These are phyloP conservation scores for Rhizoctonia solani DNA, from an alignment of 1,284 basidiomycete genomes.

Conservation along the genomic window DNA sequence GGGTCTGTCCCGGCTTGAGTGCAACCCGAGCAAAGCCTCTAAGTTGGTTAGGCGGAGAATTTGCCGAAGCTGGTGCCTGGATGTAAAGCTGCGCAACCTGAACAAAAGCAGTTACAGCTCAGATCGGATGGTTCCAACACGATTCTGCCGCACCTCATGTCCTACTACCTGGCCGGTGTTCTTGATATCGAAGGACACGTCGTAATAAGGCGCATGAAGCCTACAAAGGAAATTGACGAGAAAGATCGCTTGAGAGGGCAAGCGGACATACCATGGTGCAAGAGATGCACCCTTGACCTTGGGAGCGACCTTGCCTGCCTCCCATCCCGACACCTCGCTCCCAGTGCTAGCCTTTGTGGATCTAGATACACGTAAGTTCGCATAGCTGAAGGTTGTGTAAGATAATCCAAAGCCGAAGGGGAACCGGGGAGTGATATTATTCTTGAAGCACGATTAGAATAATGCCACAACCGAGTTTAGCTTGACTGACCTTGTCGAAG, in stretches of 20 bases:
- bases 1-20: constrained; percentile 50
- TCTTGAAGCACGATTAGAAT: neutral
- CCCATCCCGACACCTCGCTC: constrained; percentile 13
- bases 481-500: constrained; percentile 35
- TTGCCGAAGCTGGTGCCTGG: constrained; percentile 33
- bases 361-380: constrained; percentile 32
- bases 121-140: neutral
- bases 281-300: constrained; percentile 20
- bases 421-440: constrained; percentile 46
- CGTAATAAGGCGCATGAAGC: constrained; percentile 32
- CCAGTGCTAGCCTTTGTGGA: constrained; percentile 1
- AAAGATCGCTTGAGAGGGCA: neutral
- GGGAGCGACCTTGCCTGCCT: constrained; percentile 15
- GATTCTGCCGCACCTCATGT: constrained; percentile 12
- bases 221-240: neutral
- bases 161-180: constrained; percentile 27
- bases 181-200: constrained; percentile 31
- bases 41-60: constrained; percentile 36
- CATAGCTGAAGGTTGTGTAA: constrained; percentile 51
- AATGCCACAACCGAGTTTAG: neutral
- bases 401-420: constrained; percentile 54
- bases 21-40: constrained; percentile 53
- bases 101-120: neutral
- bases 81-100: constrained; percentile 39
- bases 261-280: constrained; percentile 28